A percentile compares a stretch with the other conserved stretches of the same genome.
These are phyloP conservation scores for Limnomonas spitsbergensis DNA, from an alignment of 139 green algal genomes.

Conservation along the genomic window DNA sequence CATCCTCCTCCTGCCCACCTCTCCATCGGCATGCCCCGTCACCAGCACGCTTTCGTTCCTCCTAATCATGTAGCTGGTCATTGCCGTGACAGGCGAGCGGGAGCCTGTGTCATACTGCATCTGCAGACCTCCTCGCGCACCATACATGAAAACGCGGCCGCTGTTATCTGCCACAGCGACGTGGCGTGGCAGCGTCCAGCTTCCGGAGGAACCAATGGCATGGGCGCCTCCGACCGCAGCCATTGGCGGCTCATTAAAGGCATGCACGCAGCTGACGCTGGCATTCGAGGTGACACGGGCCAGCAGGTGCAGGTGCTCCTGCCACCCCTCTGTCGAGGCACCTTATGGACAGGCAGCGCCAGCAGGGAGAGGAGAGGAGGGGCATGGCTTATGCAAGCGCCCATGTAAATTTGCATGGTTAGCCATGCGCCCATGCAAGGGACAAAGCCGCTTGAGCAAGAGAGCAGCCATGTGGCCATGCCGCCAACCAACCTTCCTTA, in stretches of 20 bases:
- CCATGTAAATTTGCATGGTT: too few relatives aligned
- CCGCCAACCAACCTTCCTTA: too few relatives aligned
- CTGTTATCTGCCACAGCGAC: not conserved
- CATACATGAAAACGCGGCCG: not conserved
- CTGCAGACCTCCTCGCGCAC: not conserved
- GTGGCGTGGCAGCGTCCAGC: not conserved
- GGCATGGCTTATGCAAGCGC: too few relatives aligned
- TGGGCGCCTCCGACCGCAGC: not conserved
- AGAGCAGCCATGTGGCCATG: too few relatives aligned
- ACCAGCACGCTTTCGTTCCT: slow-evolving; percentile 31
- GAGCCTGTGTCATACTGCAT: slow-evolving; percentile 17
- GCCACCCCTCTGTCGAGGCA: not conserved
- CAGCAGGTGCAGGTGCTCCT: not conserved
- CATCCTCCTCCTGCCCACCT: slow-evolving; percentile 14
- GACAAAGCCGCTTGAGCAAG: too few relatives aligned
- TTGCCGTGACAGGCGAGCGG: slow-evolving; percentile 21
- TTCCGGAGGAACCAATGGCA: not conserved
- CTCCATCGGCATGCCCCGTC: slow-evolving; percentile 40
- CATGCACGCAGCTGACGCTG: not conserved
- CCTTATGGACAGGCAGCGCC: too few relatives aligned
- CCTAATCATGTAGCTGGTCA: slow-evolving; percentile 26
- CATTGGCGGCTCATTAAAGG: not conserved
- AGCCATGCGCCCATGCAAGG: too few relatives aligned
- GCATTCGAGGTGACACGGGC: not conserved
- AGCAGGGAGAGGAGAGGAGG: too few relatives aligned